Evolutionary conservation across 768 basidiomycete species (phyloP).

Genomic region (Crassisporium funariophilum): DNA sequence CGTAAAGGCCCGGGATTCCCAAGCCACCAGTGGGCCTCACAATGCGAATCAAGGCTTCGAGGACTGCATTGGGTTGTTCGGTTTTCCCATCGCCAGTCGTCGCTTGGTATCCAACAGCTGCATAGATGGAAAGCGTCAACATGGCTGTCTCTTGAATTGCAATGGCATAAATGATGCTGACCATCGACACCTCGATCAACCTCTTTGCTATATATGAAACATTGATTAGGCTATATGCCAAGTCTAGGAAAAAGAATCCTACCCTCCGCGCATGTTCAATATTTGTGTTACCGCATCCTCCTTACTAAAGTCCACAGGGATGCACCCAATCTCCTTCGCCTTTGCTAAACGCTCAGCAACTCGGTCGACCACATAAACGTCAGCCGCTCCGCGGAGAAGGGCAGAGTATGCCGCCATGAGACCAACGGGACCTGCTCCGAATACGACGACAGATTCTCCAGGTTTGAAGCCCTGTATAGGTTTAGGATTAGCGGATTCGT

Average conservation of each 20-base stretch:
- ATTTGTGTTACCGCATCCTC: constrained; percentile 54
- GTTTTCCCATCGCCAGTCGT: constrained; percentile 54
- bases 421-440: constrained; percentile 56
- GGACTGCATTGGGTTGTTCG: constrained; percentile 56
- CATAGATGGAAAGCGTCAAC: no score
- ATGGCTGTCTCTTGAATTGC: no score
- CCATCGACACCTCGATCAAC: constrained; percentile 57
- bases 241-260: constrained; percentile 11
- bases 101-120: constrained; percentile 59
- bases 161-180: constrained; percentile 11
- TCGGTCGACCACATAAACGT: constrained; percentile 58
- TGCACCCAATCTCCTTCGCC: constrained; percentile 53
- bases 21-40: constrained; percentile 57
- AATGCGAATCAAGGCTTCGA: constrained; percentile 52
- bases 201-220: constrained; percentile 33
- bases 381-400: constrained; percentile 49
- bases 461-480: constrained; percentile 44
- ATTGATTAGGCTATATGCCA: background rate
- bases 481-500: background rate
- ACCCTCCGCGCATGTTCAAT: constrained; percentile 45
- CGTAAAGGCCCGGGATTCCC: constrained; percentile 60
- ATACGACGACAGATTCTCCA: constrained; percentile 55
- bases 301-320: constrained; percentile 49
- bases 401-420: constrained; percentile 64
- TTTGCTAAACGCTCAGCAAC: constrained; percentile 55